Conservation (phyloP, 441 rosid genomes). For the Populus hybrid region DNA sequence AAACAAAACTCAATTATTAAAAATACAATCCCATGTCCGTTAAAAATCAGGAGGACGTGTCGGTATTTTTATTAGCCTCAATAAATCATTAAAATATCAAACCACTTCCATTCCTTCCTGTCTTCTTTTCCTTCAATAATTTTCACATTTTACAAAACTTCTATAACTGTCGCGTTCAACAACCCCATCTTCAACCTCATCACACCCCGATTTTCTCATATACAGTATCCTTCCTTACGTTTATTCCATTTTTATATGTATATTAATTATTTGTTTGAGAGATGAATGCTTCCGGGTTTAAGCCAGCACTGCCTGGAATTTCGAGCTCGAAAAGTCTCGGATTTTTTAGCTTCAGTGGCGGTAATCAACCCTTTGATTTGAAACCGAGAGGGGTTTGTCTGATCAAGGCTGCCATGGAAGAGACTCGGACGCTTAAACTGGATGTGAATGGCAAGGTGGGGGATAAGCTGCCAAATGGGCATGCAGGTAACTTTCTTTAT, state of each 20-base stretch:
- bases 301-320: conserved; percentile 4
- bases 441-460: neutral
- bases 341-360: neutral
- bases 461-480: conserved; percentile 1
- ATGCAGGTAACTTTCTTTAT: conserved; percentile 3
- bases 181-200: neutral
- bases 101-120: neutral
- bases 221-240: neutral
- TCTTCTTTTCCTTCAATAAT: neutral
- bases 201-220: neutral
- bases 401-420: conserved; percentile 6
- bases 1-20: no score
- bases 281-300: conserved; percentile 14
- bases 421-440: neutral
- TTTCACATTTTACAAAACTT: no score
- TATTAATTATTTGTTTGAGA: neutral
- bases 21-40: no score
- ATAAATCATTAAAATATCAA: neutral
- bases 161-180: neutral
- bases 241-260: neutral
- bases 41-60: no score
- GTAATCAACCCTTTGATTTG: neutral
- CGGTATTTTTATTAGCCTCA: neutral
- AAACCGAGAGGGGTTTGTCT: neutral
- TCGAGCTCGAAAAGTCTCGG: neutral